phyloP scores from a whole-genome alignment of 106 monocot genomes.

The Allium sativum region DNA sequence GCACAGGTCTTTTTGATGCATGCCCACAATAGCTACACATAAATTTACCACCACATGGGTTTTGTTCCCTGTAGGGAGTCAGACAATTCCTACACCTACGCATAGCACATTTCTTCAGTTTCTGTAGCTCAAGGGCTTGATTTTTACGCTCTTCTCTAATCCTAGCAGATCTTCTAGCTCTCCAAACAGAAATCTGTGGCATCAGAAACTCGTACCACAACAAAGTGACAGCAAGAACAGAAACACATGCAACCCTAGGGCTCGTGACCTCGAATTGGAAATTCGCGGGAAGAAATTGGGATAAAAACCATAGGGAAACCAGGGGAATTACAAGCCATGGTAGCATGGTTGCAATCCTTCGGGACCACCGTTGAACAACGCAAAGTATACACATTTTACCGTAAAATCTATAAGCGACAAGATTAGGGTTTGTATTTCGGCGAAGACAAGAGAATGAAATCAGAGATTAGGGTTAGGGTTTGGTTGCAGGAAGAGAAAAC shows the following conservation, averaged over 20 bases:
- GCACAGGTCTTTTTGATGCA: conserved; percentile 18
- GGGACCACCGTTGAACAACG: conserved; percentile 41
- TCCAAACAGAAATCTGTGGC: conserved; percentile 39
- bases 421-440: background rate
- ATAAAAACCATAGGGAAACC: conserved; percentile 38
- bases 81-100: conserved; percentile 24
- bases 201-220: conserved; percentile 59
- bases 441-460: conserved; percentile 11
- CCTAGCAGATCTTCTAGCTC: conserved; percentile 38
- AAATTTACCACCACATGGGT: conserved; percentile 24
- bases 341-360: conserved; percentile 44
- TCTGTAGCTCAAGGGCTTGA: conserved; percentile 48
- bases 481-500: background rate
- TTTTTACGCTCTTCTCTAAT: conserved; percentile 31
- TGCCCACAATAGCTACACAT: conserved; percentile 29
- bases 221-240: conserved; percentile 36
- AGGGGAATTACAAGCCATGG: conserved; percentile 57
- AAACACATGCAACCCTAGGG: conserved; percentile 38
- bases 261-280: conserved; percentile 51
- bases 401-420: conserved; percentile 1
- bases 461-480: conserved; percentile 18
- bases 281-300: conserved; percentile 38
- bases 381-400: conserved; percentile 64
- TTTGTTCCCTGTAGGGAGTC: conserved; percentile 27
- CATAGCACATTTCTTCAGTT: conserved; percentile 29